phyloP scores from a whole-genome alignment of 2,329 filamentous ascomycete species.

The Venturia oleaginea region DNA sequence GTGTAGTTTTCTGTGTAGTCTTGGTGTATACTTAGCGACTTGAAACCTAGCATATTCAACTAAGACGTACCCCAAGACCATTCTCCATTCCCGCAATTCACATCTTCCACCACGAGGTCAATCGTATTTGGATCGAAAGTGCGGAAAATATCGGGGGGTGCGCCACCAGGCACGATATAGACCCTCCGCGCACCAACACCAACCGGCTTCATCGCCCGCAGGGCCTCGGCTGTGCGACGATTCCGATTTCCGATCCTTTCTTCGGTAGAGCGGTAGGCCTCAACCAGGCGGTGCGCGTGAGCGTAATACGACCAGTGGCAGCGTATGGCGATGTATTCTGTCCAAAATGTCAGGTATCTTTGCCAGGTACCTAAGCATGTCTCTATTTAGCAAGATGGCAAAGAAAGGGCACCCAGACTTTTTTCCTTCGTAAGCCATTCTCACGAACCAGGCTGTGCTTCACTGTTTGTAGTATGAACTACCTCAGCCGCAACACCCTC shows the following conservation, averaged over 20 bases:
- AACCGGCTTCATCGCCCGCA: not conserved
- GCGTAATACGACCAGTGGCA: not conserved
- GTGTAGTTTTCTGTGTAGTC: not conserved
- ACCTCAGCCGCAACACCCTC: not conserved
- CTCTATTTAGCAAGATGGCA: not conserved
- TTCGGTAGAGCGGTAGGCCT: not conserved
- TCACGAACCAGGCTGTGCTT: constrained; percentile 6
- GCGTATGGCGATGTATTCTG: not conserved
- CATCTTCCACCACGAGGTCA: not conserved
- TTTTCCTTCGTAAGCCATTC: not conserved
- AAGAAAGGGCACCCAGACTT: not conserved
- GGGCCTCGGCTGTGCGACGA: not conserved
- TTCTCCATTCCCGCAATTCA: not conserved
- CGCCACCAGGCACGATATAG: not conserved
- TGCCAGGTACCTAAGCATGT: not conserved
- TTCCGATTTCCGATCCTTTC: not conserved
- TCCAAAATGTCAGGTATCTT: not conserved
- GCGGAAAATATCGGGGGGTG: not conserved
- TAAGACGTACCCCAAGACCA: too few species aligned
- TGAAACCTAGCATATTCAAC: not conserved
- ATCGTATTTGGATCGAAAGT: not conserved
- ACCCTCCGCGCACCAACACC: not conserved
- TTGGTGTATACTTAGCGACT: not conserved
- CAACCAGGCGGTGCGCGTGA: not conserved
- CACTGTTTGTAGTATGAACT: not conserved